A percentile compares a stretch with the other conserved stretches of the same genome.
Conservation (phyloP, 2,329 filamentous ascomycete genomes). For the Hypoxylon sp. region DNA sequence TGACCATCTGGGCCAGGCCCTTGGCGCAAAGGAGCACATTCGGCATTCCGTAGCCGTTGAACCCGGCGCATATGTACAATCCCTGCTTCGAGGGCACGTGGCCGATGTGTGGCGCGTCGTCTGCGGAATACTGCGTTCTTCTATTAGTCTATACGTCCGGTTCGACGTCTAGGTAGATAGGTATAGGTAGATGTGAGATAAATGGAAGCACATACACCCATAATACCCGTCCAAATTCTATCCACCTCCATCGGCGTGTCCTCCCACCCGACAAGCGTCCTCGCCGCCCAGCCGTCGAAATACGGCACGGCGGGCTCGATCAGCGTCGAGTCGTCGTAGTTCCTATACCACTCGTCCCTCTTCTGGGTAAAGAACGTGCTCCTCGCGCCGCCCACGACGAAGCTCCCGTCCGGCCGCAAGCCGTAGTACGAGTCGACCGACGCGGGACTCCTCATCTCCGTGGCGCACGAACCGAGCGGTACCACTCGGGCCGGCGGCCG, state of each 20-base stretch:
- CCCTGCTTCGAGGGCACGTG: conserved; percentile 45
- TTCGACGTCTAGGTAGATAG: neutral
- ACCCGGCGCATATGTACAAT: conserved; percentile 47
- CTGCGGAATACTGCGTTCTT: conserved; percentile 42
- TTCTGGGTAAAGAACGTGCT: conserved; percentile 53
- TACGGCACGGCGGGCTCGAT: conserved; percentile 61
- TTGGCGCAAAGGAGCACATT: conserved; percentile 48
- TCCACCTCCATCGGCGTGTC: conserved; percentile 55
- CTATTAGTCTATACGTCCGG: conserved; percentile 5
- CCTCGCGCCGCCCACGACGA: conserved; percentile 57
- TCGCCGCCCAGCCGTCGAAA: conserved; percentile 65
- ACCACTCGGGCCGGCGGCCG: neutral
- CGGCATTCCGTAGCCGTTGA: conserved; percentile 50
- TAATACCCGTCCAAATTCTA: conserved; percentile 56
- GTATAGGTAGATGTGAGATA: neutral
- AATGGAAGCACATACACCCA: conserved; percentile 45
- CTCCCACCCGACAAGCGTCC: conserved; percentile 65
- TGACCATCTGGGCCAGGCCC: conserved; percentile 46
- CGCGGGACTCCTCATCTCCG: conserved; percentile 34
- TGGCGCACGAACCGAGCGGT: conserved; percentile 23
- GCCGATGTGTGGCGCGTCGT: conserved; percentile 47
- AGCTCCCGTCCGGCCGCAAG: conserved; percentile 60
- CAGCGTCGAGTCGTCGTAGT: conserved; percentile 61
- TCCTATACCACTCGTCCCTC: conserved; percentile 61
- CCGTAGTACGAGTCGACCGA: conserved; percentile 45